A percentile compares a stretch with the other conserved stretches of the same genome.
Evolutionary conservation across 1,284 basidiomycete species (phyloP).

Genomic region (Cystobasidium sp.): DNA sequence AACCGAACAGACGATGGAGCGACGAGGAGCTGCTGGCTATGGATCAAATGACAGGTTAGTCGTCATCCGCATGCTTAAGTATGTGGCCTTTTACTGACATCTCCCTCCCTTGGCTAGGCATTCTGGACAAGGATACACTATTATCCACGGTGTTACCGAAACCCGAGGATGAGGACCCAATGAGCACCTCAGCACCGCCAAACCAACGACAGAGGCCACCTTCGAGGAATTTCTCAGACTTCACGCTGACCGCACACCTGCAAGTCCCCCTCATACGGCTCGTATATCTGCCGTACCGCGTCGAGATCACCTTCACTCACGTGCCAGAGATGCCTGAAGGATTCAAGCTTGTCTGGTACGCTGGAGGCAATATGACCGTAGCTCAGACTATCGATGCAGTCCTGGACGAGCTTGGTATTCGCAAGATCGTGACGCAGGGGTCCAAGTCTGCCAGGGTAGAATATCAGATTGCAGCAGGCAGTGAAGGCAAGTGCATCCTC

Average conservation of each 20-base stretch:
- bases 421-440: constrained; percentile 60
- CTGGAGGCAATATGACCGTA: constrained; percentile 65
- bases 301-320: constrained; percentile 67
- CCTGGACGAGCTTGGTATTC: constrained; percentile 70
- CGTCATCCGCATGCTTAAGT: not conserved
- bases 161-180: not conserved
- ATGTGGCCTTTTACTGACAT: not conserved
- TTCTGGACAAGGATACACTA: constrained; percentile 17
- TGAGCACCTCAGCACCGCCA: not conserved
- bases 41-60: not conserved
- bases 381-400: constrained; percentile 64
- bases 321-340: constrained; percentile 78
- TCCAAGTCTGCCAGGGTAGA: constrained; percentile 56
- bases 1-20: constrained; percentile 37
- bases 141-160: constrained; percentile 24
- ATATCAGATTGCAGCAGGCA: constrained; percentile 47
- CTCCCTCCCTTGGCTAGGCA: constrained; percentile 7
- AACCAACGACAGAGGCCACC: not conserved
- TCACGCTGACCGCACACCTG: constrained; percentile 71
- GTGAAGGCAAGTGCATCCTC: constrained; percentile 21
- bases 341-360: constrained; percentile 68
- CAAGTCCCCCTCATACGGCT: constrained; percentile 71
- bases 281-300: constrained; percentile 68
- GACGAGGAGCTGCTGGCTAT: constrained; percentile 46
- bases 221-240: constrained; percentile 69